A percentile compares a stretch with the other conserved stretches of the same genome.
phyloP scores from a whole-genome alignment of 805 yeast species.

The Candida adriatica region DNA sequence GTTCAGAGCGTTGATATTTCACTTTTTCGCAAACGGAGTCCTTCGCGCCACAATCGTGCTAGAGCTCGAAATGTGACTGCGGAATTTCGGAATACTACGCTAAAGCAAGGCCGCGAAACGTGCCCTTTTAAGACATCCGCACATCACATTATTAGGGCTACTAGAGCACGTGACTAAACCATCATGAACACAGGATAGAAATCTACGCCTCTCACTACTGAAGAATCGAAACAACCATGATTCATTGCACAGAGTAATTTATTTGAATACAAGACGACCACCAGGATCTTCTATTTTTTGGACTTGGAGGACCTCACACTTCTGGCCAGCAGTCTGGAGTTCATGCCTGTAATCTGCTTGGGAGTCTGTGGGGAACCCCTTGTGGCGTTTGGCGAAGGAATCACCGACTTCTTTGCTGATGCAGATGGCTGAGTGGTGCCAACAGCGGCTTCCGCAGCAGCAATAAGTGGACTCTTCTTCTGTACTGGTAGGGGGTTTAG shows the following conservation, averaged over 20 bases:
- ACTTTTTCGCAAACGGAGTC: conserved; percentile 21
- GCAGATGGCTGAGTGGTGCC: conserved; percentile 2
- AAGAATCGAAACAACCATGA: no score
- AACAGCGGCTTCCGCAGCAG: conserved; percentile 23
- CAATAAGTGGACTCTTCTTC: conserved; percentile 14
- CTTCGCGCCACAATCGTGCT: conserved; percentile 7
- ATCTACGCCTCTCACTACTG: neutral
- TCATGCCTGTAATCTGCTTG: conserved; percentile 43
- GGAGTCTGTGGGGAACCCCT: conserved; percentile 10
- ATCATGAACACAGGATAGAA: neutral
- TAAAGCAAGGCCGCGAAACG: no score
- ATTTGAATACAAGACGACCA: neutral
- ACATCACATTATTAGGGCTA: neutral
- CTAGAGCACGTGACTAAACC: neutral
- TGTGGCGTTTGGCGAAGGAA: no score
- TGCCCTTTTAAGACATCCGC: neutral
- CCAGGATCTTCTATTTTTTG: conserved; percentile 3
- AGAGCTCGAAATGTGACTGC: no score
- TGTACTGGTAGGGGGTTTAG: conserved; percentile 1
- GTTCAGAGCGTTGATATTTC: conserved; percentile 19
- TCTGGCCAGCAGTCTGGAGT: conserved; percentile 56
- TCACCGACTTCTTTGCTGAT: conserved; percentile 1
- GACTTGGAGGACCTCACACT: conserved; percentile 25
- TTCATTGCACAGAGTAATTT: no score
- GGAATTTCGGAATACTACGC: no score